Evolutionary conservation across 164 flowering plant genomes (phyloP).

Genomic region (Kingdonia uniflora): DNA sequence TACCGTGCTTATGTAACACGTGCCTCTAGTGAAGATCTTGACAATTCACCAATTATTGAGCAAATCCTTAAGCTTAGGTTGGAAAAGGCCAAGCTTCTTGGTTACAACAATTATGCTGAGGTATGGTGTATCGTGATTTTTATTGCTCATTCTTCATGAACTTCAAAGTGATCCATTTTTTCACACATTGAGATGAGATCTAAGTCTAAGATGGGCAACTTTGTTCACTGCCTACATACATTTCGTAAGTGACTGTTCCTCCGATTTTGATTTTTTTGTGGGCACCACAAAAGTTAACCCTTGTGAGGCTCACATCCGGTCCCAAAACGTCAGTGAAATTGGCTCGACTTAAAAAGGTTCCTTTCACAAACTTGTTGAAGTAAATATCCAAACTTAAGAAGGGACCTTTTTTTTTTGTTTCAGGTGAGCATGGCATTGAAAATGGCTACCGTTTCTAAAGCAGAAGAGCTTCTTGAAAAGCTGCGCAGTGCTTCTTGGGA

Average conservation of each 20-base stretch:
- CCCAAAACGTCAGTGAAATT: no score
- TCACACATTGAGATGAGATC: background rate
- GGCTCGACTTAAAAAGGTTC: no score
- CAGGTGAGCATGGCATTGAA: slow-evolving; percentile 98
- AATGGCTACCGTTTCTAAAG: slow-evolving; percentile 93
- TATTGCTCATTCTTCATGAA: background rate
- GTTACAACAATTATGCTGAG: slow-evolving; percentile 87
- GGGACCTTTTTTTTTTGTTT: slow-evolving; percentile 10
- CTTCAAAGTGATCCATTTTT: background rate
- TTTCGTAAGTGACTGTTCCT: no score
- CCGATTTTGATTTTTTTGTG: no score
- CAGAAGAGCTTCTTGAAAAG: slow-evolving; percentile 81
- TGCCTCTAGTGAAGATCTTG: slow-evolving; percentile 83
- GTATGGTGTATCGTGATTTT: slow-evolving; percentile 32
- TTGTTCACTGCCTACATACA: no score
- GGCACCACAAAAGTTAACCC: no score
- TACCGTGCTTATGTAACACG: slow-evolving; percentile 78
- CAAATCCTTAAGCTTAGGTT: slow-evolving; percentile 75
- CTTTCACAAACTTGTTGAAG: no score
- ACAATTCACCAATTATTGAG: slow-evolving; percentile 74
- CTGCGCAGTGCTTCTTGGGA: slow-evolving; percentile 87
- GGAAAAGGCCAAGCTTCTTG: slow-evolving; percentile 94
- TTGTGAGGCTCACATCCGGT: no score
- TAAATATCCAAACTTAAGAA: slow-evolving; percentile 4
- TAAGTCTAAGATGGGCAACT: no score